Conservation (phyloP, 139 green algal genomes). For the Volvox africanus region DNA sequence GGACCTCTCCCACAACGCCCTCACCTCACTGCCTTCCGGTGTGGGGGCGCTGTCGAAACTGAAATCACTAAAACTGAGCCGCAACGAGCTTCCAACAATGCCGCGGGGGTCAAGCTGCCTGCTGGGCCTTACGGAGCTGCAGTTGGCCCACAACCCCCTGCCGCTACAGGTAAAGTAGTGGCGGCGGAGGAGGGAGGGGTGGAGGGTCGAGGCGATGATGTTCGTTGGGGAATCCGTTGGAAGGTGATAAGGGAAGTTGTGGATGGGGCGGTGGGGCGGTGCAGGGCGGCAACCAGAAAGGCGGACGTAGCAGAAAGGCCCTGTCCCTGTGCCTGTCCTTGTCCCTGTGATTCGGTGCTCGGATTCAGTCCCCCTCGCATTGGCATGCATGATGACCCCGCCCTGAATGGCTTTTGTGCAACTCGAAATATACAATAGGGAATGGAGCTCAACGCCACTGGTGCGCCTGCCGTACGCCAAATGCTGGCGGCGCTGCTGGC, state of each 20-base stretch:
- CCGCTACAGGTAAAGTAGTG: conserved; percentile 14
- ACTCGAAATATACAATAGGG: background rate
- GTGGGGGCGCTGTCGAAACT: conserved; percentile 45
- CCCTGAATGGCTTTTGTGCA: too few relatives aligned
- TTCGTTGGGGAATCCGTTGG: background rate
- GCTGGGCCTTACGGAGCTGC: conserved; percentile 46
- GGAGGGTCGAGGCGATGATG: too few relatives aligned
- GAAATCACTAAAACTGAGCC: conserved; percentile 40
- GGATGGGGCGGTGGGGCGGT: too few relatives aligned
- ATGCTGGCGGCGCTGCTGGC: conserved; percentile 21
- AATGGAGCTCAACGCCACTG: conserved; percentile 34
- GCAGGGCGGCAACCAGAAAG: too few relatives aligned
- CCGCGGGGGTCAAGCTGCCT: conserved; percentile 38
- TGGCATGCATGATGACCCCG: too few relatives aligned
- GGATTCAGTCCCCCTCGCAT: too few relatives aligned
- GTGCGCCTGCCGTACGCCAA: conserved; percentile 9
- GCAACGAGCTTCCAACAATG: conserved; percentile 46
- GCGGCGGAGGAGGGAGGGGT: background rate
- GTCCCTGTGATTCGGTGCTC: too few relatives aligned
- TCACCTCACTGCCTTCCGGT: conserved; percentile 37
- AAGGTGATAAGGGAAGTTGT: too few relatives aligned
- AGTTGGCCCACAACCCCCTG: conserved; percentile 53
- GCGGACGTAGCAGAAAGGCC: too few relatives aligned
- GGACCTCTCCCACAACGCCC: conserved; percentile 59
- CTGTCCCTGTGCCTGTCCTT: too few relatives aligned